Base-by-base conservation (phyloP, 352 stramenopile genomes). In the Globisporangium spinosum region DNA sequence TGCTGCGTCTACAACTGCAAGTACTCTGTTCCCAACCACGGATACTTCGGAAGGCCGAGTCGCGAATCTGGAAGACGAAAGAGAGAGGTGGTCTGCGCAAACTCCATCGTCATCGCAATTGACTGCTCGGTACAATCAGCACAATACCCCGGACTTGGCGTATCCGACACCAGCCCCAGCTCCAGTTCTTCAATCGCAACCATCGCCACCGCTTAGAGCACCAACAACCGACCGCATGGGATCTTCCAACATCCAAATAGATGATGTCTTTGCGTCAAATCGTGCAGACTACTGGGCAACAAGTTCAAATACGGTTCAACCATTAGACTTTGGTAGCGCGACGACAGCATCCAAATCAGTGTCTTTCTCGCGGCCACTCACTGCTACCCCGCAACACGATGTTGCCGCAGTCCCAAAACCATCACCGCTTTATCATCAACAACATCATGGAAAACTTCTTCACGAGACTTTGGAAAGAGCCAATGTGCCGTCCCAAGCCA, bases 401-500 rank as follows among this genome's bases (percentile, higher is more conserved):
- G 15, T 17, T 13, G 20, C 43, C 2, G n/a, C 29, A 3, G 7
- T 12, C 23, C 38, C 38, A 15, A 35, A 4, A 23, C 47, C 5
- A 20, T 54, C 56, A 25, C 29, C 54, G n/a, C 10, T 38, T 29
- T 13, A 2, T 38, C 20, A 40, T 9, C 35, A 0, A 5, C 62
- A 56, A 29, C 32, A 54, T 9, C 35, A 15, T 20, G 27, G 55
- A 17, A 23, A 55, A 45, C 62, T 51, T 15, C 45, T 70, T 2
- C 17, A n/a, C 12, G 67, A 64, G 17, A 25, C 23, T 3, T 61
- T 79, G 25, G 64, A 71, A 17, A 57, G 55, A 45, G 72, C 71
- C 2, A 60, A 73, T 17, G 58, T 89, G 6, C 73, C 76, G 8
- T 35, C 64, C 5, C 69, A 73, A 20, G 67, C 79, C 23, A 64